Base-by-base conservation (phyloP, 2,329 filamentous ascomycete species). In the Akanthomyces muscarius region DNA sequence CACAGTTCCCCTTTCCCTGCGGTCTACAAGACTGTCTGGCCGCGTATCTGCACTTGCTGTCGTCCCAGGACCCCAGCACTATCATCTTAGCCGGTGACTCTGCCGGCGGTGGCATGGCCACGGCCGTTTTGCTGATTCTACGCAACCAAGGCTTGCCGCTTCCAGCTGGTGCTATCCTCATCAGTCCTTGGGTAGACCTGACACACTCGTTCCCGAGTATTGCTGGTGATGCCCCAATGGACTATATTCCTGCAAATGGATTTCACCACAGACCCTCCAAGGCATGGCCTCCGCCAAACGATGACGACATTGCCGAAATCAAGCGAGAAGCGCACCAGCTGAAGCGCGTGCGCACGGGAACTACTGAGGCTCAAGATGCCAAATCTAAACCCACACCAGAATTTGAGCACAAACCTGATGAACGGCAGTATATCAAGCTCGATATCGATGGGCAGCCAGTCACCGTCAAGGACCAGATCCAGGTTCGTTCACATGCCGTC, bases 161-260 rank as follows among this genome's bases (percentile, higher is more conserved):
- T 30, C 95, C 95, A 0, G 93, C 95, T 2, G 95, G 95, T 1
- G 93, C 90, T 5, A 88, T 98, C 51, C 80, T 98, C 47, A 90
- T 98, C 58, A 97, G 92, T 56, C 95, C 95, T 0, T 99, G 95
- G 95, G 92, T 94, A 10, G 95, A 99, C 73, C 78, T 98, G 60
- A 96, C 92, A 0, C 94, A 98, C 73, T 97, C 93, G 0, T 98
- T 98, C 67, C 95, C 95, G 0, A 97, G 93, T 67, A 84, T 97
- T n/a, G 83, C 86, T 2, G 84, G 81, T 5, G 86, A 92, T 47
- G 87, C 85, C 56, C 84, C 86, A 0, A 76, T 91, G 57, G 95
- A 99, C 72, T 98, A 97, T 69, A 94, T 99, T 41, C 95, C 95
- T 5, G 78, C 87, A 0, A 83, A 89, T 68, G 95, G 95, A 0